phyloP scores from a whole-genome alignment of 371 early-diverging fungal species.

The Apophysomyces variabilis region DNA sequence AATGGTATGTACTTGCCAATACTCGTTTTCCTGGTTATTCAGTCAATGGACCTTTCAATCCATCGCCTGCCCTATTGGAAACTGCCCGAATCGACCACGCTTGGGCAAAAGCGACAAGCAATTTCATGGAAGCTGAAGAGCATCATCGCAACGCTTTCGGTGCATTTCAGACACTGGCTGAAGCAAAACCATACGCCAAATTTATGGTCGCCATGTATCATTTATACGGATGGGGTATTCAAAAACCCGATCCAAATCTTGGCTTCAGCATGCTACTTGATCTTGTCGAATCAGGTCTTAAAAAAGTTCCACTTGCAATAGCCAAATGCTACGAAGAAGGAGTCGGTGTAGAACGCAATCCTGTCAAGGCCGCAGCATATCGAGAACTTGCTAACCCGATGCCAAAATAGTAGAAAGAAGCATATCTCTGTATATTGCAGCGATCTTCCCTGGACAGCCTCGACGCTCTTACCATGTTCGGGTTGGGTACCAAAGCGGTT shows the following conservation, averaged over 20 bases:
- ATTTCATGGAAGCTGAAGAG: background rate
- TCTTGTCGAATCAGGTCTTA: conserved; percentile 19
- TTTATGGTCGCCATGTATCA: conserved; percentile 32
- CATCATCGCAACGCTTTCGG: conserved; percentile 19
- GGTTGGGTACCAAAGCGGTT: no score
- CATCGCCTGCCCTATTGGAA: background rate
- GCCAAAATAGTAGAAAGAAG: background rate
- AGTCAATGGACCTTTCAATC: no score
- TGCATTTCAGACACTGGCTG: conserved; percentile 15
- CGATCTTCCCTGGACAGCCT: no score
- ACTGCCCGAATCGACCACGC: conserved; percentile 24
- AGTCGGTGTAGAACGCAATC: conserved; percentile 21
- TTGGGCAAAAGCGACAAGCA: conserved; percentile 1
- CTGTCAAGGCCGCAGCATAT: conserved; percentile 13
- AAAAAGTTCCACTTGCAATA: conserved; percentile 18
- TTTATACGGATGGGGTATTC: conserved; percentile 26
- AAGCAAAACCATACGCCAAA: conserved; percentile 15
- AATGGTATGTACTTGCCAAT: background rate
- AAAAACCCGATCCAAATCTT: conserved; percentile 8
- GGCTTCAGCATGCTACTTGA: conserved; percentile 22
- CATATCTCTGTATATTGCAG: no score
- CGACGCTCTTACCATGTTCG: no score
- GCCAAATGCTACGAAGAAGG: conserved; percentile 34
- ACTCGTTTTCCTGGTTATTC: no score
- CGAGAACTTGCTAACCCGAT: conserved; percentile 12